Evolutionary conservation across 352 stramenopile genomes (phyloP), one percentile per base, ranked within the genome.

Genomic region (Phytophthora constricta): DNA sequence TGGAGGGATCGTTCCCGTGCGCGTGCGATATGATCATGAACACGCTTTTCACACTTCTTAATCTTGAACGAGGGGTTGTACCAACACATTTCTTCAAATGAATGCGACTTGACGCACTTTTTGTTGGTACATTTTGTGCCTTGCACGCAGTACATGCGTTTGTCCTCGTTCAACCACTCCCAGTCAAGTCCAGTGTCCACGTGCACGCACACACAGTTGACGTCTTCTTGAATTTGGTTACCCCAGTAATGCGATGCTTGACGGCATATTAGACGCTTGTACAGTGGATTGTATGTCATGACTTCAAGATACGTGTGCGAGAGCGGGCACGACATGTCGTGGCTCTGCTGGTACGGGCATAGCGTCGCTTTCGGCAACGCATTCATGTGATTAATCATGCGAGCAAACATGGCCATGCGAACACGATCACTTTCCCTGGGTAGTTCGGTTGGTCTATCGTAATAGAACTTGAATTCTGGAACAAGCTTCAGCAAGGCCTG

Each of bases 381-480:
- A 25, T 70, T 60, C 61, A 84, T 84, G 65, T 86, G 77, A 61
- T 84, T 80, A 37, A 86, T 64, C 74, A 84, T 86, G 2, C 74
- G 72, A 16, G 72, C 62, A 33, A 86, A 86, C 72, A 80, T 80
- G 45, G 65, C 62, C 43, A 66, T 77, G 28, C 60, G 57, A 11
- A 68, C 60, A 10, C 52, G 54, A 20, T 79, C 68, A 43, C 54
- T 75, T 46, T 77, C 68, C 27, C 67, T 72, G 22, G 68, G 58
- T 45, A 77, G 47, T 20, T 77, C 69, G 8, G 51, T 71, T 2
- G 69, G 69, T 23, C 65, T 54, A 22, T 74, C 43, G 42, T 82
- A 61, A 25, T 76, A 82, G 26, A 77, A 77, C 39, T 27, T 71
- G 46, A 76, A 79, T 19, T 34, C 53, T 5, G 63, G 58, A 26